Evolutionary conservation across 306 rosid genomes (phyloP).

Genomic region (Cicer cuneatum): DNA sequence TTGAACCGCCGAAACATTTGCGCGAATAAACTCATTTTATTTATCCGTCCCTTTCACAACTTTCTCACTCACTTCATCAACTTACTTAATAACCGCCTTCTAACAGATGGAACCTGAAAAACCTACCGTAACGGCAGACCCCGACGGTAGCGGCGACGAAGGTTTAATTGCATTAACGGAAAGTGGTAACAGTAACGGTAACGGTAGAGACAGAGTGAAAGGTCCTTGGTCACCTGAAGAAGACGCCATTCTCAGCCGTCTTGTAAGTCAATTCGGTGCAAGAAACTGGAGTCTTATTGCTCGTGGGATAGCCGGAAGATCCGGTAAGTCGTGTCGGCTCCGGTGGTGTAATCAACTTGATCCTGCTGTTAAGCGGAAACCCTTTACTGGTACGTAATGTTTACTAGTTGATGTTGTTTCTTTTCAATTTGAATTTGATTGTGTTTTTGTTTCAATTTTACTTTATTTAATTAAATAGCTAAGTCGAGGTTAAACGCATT

Average conservation of each 20-base stretch:
- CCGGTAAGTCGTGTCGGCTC: constrained; percentile 96
- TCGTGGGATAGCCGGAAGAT: constrained; percentile 85
- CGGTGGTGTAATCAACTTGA: constrained; percentile 99
- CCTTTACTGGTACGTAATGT: constrained; percentile 65
- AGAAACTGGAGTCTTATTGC: constrained; percentile 95
- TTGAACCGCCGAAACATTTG: constrained; percentile 47
- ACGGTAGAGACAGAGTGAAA: constrained; percentile 68
- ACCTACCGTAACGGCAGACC: constrained; percentile 28
- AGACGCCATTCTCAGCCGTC: constrained; percentile 75
- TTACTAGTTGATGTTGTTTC: not conserved
- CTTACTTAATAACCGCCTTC: not conserved
- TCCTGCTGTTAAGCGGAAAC: constrained; percentile 92
- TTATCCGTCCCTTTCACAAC: constrained; percentile 10
- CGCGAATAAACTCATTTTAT: constrained; percentile 37
- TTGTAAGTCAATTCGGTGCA: constrained; percentile 89
- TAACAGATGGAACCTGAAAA: constrained; percentile 54
- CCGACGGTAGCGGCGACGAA: constrained; percentile 68
- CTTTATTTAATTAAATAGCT: not conserved
- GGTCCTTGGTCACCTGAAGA: constrained; percentile 98
- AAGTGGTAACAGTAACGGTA: constrained; percentile 33
- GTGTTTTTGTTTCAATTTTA: not conserved
- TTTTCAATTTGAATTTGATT: not conserved
- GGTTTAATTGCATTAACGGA: constrained; percentile 46
- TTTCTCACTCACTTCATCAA: not conserved
- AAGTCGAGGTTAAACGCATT: constrained; percentile 7